Conservation (phyloP, 805 yeast species). For the Pichia ethanolica region DNA sequence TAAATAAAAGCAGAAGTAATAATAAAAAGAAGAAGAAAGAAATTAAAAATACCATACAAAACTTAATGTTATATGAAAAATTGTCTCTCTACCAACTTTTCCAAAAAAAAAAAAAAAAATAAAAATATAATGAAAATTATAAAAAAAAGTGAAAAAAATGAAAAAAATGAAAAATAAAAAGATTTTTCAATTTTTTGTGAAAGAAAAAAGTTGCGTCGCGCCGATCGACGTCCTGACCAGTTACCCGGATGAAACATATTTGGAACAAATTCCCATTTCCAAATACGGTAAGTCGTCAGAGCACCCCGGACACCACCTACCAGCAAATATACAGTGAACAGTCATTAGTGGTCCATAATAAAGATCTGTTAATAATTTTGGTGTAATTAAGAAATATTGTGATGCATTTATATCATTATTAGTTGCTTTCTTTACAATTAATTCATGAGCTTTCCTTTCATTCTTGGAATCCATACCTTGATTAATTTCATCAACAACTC, state of each 20-base stretch:
- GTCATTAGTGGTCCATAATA: conserved; percentile 75
- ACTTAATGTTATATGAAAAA: too few relatives aligned
- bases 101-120: too few relatives aligned
- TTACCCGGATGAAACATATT: not conserved
- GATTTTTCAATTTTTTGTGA: not conserved
- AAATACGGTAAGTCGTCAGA: conserved; percentile 14
- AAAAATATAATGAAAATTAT: too few relatives aligned
- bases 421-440: conserved; percentile 82
- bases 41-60: too few relatives aligned
- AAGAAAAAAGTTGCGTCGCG: not conserved
- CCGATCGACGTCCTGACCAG: not conserved
- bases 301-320: conserved; percentile 21
- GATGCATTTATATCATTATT: conserved; percentile 31
- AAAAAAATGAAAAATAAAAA: too few relatives aligned
- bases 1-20: too few relatives aligned
- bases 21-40: too few relatives aligned
- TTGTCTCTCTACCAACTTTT: too few relatives aligned
- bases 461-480: conserved; percentile 98
- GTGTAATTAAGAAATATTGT: conserved; percentile 90
- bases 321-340: conserved; percentile 75
- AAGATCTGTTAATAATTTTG: conserved; percentile 74
- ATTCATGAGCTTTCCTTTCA: conserved; percentile 77
- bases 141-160: too few relatives aligned
- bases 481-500: conserved; percentile 96
- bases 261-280: conserved; percentile 21